These are phyloP conservation scores for Pyrenochaeta sp. DNA, from an alignment of 2,329 filamentous ascomycete genomes.

Conservation along the genomic window DNA sequence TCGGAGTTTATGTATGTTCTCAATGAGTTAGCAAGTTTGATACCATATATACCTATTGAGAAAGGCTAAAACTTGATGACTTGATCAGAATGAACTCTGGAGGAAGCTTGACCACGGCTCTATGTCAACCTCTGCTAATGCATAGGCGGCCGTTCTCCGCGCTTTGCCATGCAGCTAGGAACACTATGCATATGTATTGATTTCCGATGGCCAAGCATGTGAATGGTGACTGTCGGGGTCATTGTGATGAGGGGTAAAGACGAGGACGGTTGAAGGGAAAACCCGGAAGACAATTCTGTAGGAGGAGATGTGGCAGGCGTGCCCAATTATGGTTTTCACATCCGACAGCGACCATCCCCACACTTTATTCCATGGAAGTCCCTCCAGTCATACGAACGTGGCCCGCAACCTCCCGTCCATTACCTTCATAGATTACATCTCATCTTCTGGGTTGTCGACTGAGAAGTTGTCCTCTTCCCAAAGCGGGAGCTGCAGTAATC, in stretches of 20 bases:
- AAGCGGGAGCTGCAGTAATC: background rate
- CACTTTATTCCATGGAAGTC: background rate
- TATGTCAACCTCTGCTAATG: background rate
- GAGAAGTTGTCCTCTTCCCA: background rate
- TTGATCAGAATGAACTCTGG: background rate
- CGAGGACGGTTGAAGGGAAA: background rate
- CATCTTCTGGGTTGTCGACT: background rate
- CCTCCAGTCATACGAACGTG: background rate
- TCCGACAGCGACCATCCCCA: slow-evolving; percentile 3
- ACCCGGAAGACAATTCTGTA: background rate
- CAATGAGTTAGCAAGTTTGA: background rate
- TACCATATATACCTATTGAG: background rate
- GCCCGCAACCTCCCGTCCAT: slow-evolving; percentile 6
- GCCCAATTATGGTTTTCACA: slow-evolving; percentile 11
- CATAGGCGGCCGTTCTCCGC: background rate
- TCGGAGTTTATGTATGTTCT: background rate
- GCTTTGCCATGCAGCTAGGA: background rate
- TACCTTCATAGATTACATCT: background rate
- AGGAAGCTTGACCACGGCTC: background rate
- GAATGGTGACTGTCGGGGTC: background rate
- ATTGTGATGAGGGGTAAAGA: background rate
- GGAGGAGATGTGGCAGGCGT: background rate
- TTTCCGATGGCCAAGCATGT: background rate
- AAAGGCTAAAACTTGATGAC: background rate
- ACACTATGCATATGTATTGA: background rate